These are phyloP conservation scores for Geranomyces michiganensis DNA, from an alignment of 192 early-diverging fungal species.

Conservation along the genomic window DNA sequence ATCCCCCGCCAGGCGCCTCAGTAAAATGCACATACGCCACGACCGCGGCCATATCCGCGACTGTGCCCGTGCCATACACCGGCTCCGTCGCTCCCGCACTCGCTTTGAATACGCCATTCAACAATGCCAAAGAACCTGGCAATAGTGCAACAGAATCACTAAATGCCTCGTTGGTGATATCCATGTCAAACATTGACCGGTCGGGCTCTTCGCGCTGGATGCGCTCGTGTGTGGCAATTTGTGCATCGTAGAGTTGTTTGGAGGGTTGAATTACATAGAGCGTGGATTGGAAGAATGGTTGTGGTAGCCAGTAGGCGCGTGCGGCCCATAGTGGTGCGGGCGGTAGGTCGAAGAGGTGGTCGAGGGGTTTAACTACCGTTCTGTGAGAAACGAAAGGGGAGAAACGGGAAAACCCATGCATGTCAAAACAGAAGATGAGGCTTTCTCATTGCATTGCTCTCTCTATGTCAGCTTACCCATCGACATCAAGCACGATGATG, in stretches of 20 bases:
- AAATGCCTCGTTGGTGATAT: constrained; percentile 19
- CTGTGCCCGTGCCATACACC: background rate
- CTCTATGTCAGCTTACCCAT: constrained; percentile 19
- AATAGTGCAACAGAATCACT: constrained; percentile 3
- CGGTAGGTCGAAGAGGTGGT: constrained; percentile 27
- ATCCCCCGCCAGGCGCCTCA: constrained; percentile 1
- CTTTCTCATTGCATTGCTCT: background rate
- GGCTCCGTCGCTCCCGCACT: background rate
- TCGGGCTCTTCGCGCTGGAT: background rate
- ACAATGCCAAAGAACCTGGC: constrained; percentile 14
- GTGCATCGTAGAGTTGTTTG: constrained; percentile 1
- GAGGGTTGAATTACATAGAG: constrained; percentile 25
- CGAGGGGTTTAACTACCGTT: constrained; percentile 2
- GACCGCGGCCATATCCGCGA: background rate
- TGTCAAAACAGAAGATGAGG: background rate
- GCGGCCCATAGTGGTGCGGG: constrained; percentile 9
- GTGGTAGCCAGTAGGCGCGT: constrained; percentile 30
- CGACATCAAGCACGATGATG: constrained; percentile 20
- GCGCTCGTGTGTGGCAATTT: too few relatives aligned
- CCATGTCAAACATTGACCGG: constrained; percentile 22
- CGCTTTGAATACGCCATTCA: constrained; percentile 15
- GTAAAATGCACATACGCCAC: background rate
- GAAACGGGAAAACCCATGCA: background rate
- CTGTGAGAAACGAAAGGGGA: background rate
- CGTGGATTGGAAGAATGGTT: constrained; percentile 27